Conservation (phyloP, 345 rosid genomes). For the Melaleuca quinquenervia region DNA sequence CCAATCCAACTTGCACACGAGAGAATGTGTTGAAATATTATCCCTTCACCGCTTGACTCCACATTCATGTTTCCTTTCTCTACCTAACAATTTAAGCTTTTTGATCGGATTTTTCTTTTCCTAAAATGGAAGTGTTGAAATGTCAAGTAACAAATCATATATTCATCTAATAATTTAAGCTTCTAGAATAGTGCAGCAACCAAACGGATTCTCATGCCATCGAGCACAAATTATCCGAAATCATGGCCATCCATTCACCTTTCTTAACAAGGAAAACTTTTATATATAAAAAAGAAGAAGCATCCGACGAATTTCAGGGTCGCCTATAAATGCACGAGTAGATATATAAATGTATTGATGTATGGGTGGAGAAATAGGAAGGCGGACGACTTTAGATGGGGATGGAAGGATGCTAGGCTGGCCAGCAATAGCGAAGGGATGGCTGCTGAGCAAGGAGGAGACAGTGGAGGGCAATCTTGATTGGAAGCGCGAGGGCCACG, state of each 20-base stretch:
- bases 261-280: background rate
- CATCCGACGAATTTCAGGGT: background rate
- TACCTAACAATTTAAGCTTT: background rate
- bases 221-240: background rate
- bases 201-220: background rate
- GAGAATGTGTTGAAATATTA: background rate
- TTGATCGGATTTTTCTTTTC: background rate
- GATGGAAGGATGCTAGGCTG: background rate
- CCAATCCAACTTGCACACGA: background rate
- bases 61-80: background rate
- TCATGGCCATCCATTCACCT: background rate
- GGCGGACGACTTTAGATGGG: background rate
- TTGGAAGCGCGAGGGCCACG: background rate
- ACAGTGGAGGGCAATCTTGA: background rate
- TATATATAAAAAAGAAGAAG: too few relatives aligned
- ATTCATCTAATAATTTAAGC: background rate
- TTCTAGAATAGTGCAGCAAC: background rate
- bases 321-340: background rate
- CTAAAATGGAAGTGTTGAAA: background rate
- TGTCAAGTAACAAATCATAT: rapidly evolving
- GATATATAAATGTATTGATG: rapidly evolving
- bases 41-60: rapidly evolving
- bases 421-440: background rate
- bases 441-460: background rate
- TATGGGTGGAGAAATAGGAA: background rate